Conservation (phyloP, 495 filamentous ascomycete species). For the Acidomyces sp. region DNA sequence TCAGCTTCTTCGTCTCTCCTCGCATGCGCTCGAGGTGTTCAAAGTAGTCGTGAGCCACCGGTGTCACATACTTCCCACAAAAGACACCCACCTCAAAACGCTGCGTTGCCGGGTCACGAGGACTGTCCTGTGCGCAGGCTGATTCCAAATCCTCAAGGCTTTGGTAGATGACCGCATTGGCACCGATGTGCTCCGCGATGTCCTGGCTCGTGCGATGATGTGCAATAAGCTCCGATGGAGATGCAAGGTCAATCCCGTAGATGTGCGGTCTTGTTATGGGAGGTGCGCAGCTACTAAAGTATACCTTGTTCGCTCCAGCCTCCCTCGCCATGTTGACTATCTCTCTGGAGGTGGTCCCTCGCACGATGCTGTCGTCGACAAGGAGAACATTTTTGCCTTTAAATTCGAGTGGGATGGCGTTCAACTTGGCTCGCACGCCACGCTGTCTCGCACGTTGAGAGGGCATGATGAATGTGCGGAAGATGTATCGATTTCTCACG, state of each 20-base stretch:
- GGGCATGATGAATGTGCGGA: conserved; percentile 93
- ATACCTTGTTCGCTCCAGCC: conserved; percentile 79
- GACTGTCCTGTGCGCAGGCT: conserved; percentile 61
- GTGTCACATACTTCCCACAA: conserved; percentile 80
- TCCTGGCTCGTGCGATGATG: conserved; percentile 54
- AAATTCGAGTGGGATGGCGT: conserved; percentile 80
- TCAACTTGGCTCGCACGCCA: conserved; percentile 63
- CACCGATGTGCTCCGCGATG: conserved; percentile 71
- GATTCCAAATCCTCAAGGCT: conserved; percentile 69
- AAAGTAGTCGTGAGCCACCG: conserved; percentile 73
- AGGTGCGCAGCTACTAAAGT: conserved; percentile 78
- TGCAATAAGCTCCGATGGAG: conserved; percentile 69
- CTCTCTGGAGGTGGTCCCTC: conserved; percentile 81
- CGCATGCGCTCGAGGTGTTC: conserved; percentile 65
- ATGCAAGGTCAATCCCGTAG: conserved; percentile 86
- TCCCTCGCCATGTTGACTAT: conserved; percentile 91
- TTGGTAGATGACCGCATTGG: conserved; percentile 88
- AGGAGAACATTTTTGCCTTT: conserved; percentile 69
- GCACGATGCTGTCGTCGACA: conserved; percentile 87
- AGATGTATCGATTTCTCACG: conserved; percentile 93
- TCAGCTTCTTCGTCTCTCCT: conserved; percentile 59
- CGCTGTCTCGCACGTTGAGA: conserved; percentile 73
- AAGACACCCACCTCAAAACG: conserved; percentile 94
- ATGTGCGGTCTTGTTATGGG: conserved; percentile 68
- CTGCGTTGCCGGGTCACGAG: conserved; percentile 38